Evolutionary conservation across 2,329 filamentous ascomycete species (phyloP).

Genomic region (Neoscytalidium dimidiatum): DNA sequence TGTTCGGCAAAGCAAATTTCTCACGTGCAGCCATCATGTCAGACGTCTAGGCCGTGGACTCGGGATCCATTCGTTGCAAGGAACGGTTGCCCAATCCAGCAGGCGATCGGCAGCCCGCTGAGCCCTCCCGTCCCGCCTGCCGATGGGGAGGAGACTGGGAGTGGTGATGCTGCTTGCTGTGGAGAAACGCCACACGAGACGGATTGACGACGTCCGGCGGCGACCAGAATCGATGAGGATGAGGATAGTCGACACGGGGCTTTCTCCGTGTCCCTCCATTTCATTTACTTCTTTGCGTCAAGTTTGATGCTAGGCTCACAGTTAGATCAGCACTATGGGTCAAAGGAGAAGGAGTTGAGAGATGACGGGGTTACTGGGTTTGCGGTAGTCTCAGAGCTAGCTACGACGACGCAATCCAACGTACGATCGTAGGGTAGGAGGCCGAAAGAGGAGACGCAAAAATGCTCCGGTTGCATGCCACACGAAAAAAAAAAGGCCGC

Average conservation of each 20-base stretch:
- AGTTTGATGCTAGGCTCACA: not conserved
- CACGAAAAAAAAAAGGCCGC: not conserved
- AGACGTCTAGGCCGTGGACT: not conserved
- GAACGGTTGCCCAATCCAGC: not conserved
- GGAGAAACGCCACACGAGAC: not conserved
- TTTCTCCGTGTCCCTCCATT: not conserved
- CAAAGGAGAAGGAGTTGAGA: not conserved
- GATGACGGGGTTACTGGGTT: not conserved
- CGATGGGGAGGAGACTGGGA: not conserved
- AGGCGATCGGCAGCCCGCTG: not conserved
- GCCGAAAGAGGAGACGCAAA: not conserved
- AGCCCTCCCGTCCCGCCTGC: not conserved
- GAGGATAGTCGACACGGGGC: not conserved
- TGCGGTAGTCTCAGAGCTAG: not conserved
- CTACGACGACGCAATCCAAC: not conserved
- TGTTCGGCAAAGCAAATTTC: not conserved
- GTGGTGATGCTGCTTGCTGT: not conserved
- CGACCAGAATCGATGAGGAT: not conserved
- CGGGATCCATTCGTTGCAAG: not conserved
- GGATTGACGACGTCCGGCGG: not conserved
- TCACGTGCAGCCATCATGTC: not conserved
- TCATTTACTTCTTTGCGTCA: not conserved
- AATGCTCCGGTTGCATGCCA: not conserved
- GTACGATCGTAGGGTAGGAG: not conserved
- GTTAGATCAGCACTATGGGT: conserved; percentile 1